A percentile compares a stretch with the other conserved stretches of the same genome.
These are phyloP conservation scores for Candida nemodendra DNA, from an alignment of 805 yeast species.

Conservation along the genomic window DNA sequence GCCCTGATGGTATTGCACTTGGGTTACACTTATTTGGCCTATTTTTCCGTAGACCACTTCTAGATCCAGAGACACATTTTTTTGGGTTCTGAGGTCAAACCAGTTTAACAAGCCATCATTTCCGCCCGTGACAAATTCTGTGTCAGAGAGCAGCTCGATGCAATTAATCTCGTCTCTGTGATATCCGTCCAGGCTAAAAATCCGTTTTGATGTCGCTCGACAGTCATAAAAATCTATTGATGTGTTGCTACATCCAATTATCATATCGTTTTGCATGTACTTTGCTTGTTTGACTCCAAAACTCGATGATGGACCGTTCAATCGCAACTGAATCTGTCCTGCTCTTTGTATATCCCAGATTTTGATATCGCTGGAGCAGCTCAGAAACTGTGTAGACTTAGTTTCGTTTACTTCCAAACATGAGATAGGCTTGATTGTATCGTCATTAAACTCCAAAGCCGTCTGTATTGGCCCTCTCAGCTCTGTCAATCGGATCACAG, in stretches of 20 bases:
- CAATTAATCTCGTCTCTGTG: slow-evolving; percentile 19
- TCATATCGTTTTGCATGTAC: slow-evolving; percentile 11
- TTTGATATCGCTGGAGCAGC: slow-evolving; percentile 18
- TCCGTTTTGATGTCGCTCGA: slow-evolving; percentile 8
- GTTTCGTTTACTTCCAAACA: slow-evolving; percentile 8
- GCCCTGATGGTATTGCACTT: slow-evolving; percentile 8
- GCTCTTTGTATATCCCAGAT: slow-evolving; percentile 15
- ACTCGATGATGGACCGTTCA: neutral
- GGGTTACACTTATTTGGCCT: slow-evolving; percentile 13
- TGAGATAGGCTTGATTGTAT: slow-evolving; percentile 9
- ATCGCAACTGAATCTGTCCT: neutral
- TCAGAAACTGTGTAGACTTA: slow-evolving; percentile 8
- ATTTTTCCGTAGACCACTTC: slow-evolving; percentile 12
- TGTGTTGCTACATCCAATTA: slow-evolving; percentile 13
- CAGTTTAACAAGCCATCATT: slow-evolving; percentile 18
- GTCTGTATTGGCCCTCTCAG: neutral
- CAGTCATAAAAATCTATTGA: slow-evolving; percentile 14
- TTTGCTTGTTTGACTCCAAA: slow-evolving; percentile 8
- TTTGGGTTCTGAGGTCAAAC: slow-evolving; percentile 15
- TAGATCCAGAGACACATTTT: slow-evolving; percentile 12
- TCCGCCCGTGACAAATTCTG: slow-evolving; percentile 17
- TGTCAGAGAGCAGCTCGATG: slow-evolving; percentile 2
- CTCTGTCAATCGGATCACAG: slow-evolving; percentile 11
- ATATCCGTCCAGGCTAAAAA: slow-evolving; percentile 8
- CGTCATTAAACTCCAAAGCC: slow-evolving; percentile 10